Evolutionary conservation across 2,329 filamentous ascomycete species (phyloP), one percentile per base, ranked within the genome.

Genomic region (Calonectria naviculata): DNA sequence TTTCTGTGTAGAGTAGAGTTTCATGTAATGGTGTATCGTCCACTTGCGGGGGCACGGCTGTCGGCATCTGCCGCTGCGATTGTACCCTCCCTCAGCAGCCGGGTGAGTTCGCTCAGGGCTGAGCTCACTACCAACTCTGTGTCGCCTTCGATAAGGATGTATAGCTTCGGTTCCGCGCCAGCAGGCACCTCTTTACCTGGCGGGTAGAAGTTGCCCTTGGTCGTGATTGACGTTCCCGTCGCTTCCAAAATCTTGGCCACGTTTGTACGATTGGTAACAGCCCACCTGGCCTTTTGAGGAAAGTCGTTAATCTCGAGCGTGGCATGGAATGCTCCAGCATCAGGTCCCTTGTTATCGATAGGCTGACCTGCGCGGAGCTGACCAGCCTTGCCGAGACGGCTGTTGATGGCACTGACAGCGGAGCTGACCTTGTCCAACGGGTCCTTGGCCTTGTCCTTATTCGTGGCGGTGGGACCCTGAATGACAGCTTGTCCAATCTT

Each of bases 251-350:
- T 98, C 88, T 98, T 99, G 77, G 96, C 95, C 68, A 99, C 97
- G 80, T 99, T 99, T 41, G 97, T 98, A 75, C 97, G 92, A 83
- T 99, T 99, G 44, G 97, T 99, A 85, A 99, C 97, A 13, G 95
- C 96, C 97, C 97, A 99, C 78, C 97, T 91, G 74, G 97, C 97
- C 87, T 98, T 98, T 83, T 99, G 97, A 38, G 97, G 97, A 84
- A 98, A 98, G 84, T 99, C 97, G 84, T 99, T 99, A 90, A 99
- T 99, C 84, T 98, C 97, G 72, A 99, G 88, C 5, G 96, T 98
- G 19, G 97, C 95, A 82, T 99, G 97, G 89, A 95, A 99, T 0
- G 95, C 95, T 63, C 97, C 97, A 4, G 97, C 97, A 83, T 99
- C 97, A 0, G 97, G 97, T 1, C 97, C 97, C 84, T 98, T 98